Conservation (phyloP, 768 basidiomycete species). For the Russula abietina region DNA sequence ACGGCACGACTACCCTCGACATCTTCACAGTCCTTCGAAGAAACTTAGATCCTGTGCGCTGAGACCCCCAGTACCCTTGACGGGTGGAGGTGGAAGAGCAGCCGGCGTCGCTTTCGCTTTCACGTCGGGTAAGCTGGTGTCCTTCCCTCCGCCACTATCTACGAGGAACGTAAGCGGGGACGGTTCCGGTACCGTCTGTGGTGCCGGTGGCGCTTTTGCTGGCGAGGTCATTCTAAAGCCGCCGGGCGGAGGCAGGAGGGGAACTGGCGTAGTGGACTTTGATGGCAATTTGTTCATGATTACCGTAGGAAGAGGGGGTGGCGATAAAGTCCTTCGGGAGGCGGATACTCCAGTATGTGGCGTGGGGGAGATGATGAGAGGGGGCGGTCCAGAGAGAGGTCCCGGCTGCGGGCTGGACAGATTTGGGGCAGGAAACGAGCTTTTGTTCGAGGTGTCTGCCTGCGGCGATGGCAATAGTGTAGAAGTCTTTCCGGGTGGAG, state of each 20-base stretch:
- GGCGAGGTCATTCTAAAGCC: neutral
- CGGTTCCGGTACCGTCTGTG: slow-evolving; percentile 12
- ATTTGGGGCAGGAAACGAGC: neutral
- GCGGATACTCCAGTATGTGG: neutral
- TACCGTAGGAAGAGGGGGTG: neutral
- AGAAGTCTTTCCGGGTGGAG: neutral
- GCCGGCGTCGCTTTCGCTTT: slow-evolving; percentile 7
- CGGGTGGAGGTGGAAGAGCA: slow-evolving; percentile 15
- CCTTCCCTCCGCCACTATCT: neutral
- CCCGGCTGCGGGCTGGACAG: neutral
- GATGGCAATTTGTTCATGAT: slow-evolving; percentile 5
- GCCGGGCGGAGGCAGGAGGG: slow-evolving; percentile 17
- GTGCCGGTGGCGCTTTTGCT: neutral
- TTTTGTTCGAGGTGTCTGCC: neutral
- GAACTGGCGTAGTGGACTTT: neutral
- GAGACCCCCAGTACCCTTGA: slow-evolving; percentile 44
- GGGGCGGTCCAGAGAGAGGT: neutral
- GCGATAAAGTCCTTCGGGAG: slow-evolving; percentile 2
- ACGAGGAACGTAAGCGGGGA: slow-evolving; percentile 23
- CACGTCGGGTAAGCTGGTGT: slow-evolving; percentile 9
- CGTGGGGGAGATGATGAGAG: neutral
- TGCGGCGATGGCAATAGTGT: neutral
- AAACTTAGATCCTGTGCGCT: slow-evolving; percentile 84
- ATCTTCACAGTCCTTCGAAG: slow-evolving; percentile 64
- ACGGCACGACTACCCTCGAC: too few species aligned